A percentile compares a stretch with the other conserved stretches of the same genome.
Evolutionary conservation across 257 asterid genomes (phyloP).

Genomic region (Verbascum thapsus): DNA sequence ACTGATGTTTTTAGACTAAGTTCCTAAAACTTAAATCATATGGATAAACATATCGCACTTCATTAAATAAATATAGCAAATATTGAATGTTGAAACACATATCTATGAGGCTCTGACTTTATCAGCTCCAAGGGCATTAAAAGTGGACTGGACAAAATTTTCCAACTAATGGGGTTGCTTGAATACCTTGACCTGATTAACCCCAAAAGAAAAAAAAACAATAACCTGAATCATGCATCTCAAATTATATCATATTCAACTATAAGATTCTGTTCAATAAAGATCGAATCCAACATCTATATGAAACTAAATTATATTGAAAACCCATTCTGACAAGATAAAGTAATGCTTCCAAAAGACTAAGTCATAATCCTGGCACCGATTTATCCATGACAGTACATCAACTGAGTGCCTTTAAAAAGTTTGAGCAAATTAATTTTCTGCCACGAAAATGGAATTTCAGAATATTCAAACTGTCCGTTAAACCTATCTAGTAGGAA

Average conservation of each 20-base stretch:
- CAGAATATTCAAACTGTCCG: background rate
- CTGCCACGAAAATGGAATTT: constrained; percentile 3
- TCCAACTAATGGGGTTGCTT: too few species aligned
- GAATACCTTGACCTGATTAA: too few species aligned
- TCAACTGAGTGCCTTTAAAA: background rate
- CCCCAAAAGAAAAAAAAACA: too few species aligned
- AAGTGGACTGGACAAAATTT: constrained; percentile 81
- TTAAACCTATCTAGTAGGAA: too few species aligned
- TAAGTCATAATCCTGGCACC: constrained; percentile 5
- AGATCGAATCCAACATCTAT: constrained; percentile 3
- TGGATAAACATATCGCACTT: background rate
- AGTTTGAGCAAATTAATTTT: constrained; percentile 5
- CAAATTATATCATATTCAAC: constrained; percentile 33
- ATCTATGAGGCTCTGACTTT: constrained; percentile 87
- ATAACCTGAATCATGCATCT: constrained; percentile 66
- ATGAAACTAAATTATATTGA: constrained; percentile 1
- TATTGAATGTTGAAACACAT: constrained; percentile 24
- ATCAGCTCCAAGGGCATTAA: constrained; percentile 86
- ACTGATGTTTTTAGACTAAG: background rate
- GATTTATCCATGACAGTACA: background rate
- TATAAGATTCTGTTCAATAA: constrained; percentile 1
- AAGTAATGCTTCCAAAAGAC: background rate
- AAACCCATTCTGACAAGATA: constrained; percentile 1
- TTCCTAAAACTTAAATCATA: constrained; percentile 3
- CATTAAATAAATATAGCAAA: constrained; percentile 17